phyloP scores from a whole-genome alignment of 768 basidiomycete genomes.

The Arthromyces matolae region DNA sequence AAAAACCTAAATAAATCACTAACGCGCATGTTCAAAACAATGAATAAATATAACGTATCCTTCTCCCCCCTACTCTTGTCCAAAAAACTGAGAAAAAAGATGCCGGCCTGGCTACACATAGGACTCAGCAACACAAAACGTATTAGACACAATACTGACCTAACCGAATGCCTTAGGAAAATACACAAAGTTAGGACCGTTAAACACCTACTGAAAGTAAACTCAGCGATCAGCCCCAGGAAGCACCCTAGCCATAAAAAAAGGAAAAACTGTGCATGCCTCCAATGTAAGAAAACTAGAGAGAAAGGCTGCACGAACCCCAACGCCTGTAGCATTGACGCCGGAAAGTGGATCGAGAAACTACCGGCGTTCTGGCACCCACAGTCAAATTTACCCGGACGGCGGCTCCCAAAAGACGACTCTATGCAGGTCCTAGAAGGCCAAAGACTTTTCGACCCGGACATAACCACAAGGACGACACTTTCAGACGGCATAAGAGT shows the following conservation, averaged over 20 bases:
- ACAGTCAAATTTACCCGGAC: background rate
- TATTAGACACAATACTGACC: background rate
- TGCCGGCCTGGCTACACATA: background rate
- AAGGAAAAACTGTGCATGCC: too few relatives aligned
- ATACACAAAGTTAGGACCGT: background rate
- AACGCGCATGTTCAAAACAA: background rate
- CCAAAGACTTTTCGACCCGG: too few relatives aligned
- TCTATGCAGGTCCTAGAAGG: too few relatives aligned
- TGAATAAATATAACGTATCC: background rate
- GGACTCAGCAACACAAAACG: background rate
- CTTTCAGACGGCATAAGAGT: too few relatives aligned
- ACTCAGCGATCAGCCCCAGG: too few relatives aligned
- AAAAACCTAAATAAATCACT: background rate
- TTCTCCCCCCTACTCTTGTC: background rate
- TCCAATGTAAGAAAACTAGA: background rate
- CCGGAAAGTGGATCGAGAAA: background rate
- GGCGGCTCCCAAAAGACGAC: background rate
- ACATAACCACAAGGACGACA: too few relatives aligned
- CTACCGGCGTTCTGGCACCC: background rate
- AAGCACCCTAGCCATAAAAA: too few relatives aligned
- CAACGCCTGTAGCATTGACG: background rate
- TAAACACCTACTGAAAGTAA: background rate
- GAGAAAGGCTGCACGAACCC: background rate
- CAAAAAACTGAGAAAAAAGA: background rate
- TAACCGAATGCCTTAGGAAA: background rate